Conservation (phyloP, 306 rosid species). For the Purshia tridentata region DNA sequence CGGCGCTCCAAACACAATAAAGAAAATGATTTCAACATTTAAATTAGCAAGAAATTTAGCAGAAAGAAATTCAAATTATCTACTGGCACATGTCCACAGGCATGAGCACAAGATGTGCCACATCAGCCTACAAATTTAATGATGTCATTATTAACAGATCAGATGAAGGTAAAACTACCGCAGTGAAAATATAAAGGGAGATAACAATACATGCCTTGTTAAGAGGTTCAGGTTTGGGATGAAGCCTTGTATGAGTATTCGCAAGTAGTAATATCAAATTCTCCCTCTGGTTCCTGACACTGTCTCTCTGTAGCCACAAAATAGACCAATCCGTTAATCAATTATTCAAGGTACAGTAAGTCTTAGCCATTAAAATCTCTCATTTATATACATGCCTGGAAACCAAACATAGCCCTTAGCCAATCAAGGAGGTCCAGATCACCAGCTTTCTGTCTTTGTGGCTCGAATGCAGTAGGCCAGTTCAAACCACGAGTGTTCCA, state of each 20-base stretch:
- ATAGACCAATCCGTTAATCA: slow-evolving; percentile 29
- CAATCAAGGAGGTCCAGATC: slow-evolving; percentile 92
- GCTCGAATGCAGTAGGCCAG: slow-evolving; percentile 85
- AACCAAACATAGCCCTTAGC: slow-evolving; percentile 95
- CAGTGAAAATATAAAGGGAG: slow-evolving; percentile 4
- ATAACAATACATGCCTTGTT: slow-evolving; percentile 58
- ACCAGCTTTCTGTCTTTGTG: slow-evolving; percentile 70
- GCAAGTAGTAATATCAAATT: slow-evolving; percentile 90
- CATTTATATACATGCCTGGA: slow-evolving; percentile 59
- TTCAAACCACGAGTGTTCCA: slow-evolving; percentile 80
- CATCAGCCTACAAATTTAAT: background rate
- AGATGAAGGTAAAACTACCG: background rate
- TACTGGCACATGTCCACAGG: background rate
- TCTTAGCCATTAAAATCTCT: background rate
- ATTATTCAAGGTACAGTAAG: background rate
- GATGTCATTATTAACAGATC: background rate
- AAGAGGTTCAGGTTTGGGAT: slow-evolving; percentile 95
- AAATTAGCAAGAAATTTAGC: background rate
- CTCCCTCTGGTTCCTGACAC: slow-evolving; percentile 95
- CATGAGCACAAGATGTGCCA: background rate
- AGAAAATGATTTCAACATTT: background rate
- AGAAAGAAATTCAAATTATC: background rate
- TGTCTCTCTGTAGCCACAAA: slow-evolving; percentile 71
- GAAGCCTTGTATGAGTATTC: slow-evolving; percentile 74
- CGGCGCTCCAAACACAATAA: background rate